Base-by-base conservation (phyloP, 2,329 filamentous ascomycete species). In the Fusarium fracticaudum region DNA sequence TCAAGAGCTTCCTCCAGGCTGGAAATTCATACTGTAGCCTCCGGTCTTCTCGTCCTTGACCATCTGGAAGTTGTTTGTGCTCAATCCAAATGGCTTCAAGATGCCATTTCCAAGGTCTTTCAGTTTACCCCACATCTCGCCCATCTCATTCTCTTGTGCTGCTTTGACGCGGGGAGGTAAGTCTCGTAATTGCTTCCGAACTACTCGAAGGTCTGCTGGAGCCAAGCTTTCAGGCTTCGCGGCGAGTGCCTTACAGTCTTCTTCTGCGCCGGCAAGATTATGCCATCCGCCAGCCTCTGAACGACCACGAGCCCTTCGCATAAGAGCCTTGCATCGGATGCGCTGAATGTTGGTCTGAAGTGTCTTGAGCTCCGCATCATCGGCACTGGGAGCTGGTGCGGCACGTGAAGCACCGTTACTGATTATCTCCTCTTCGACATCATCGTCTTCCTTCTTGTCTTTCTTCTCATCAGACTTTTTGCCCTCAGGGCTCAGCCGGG, bases 121-220 rank as follows among this genome's bases (percentile, higher is more conserved):
- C 77, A 99, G 84, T 85, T 98, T 98, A 24, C 93, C 94, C 95
- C 98, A 97, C 95, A 98, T 98, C 84, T 99, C 96, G 6, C 89
- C 92, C 89, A 96, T 94, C 83, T 99, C 96, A 76, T 88, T 89
- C 79, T 98, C 92, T 83, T 95, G 94, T 3, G 95, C 95, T 24
- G 89, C 89, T 73, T 96, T 93, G 57, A 94, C 88, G 71, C 88
- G 87, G 3, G 88, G 85, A 4, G 94, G 94, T 44, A 98, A 83
- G 29, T 86, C 84, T 20, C 86, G 83, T 67, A 97, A 85, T 76
- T 94, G 92, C 35, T 86, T 83, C 60, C 90, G 86, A 4, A 97
- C 92, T 22, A 92, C 88, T 77, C 88, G 91, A 79, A 85, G 86
- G 78, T 98, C 95, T 14, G 90, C 86, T 0, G 86, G 78, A 0